Base-by-base conservation (phyloP, 1,284 basidiomycete genomes). In the Ustanciosporium gigantosporum region DNA sequence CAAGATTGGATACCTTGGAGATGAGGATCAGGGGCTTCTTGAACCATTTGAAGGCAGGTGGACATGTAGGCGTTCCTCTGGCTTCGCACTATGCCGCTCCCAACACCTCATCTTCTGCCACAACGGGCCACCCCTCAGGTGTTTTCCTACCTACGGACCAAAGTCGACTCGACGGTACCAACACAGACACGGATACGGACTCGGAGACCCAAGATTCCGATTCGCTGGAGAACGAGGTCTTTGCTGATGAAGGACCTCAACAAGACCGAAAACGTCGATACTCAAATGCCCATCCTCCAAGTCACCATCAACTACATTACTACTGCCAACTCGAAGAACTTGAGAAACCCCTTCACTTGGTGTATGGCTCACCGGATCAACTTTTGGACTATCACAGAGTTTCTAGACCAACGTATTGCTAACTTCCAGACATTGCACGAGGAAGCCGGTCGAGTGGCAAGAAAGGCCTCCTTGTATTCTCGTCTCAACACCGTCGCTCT, bases 1-100 rank as follows among this genome's bases (percentile, higher is more conserved):
- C 73, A 1, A 59, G 79, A 3, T 47, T 79, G 22, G 76, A 79
- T 17, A 79, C 77, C 31, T 70, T 79, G 52, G 64, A 78, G 31
- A 38, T 44, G 2, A 38, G 70, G 1, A 49, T 73, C 2, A 51
- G 37, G 1, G 46, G 45, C 1, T 68, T 69, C 27, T 35, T 73
- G 5, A 45, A 68, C 4, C 48, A 66, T 16, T 24, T 66, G 21
- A 35, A 46, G 9, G 23, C 20, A 13, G 32, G 9, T 8, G 32
- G 32, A 13, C 14, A 19, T 13, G 32, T 19, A 8, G 32, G 32
- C 17, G 17, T 35, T 9, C 9, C 11, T 8, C 32, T 35, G 8
- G 17, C 14, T 11, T 13, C 32, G 9, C 32, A 9, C 8, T 13
- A 19, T 8, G 8, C 32, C 9, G 32, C 14, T 19, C 14, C 32